Evolutionary conservation across 257 asterid species (phyloP).

Genomic region (Pogostemon cablin): DNA sequence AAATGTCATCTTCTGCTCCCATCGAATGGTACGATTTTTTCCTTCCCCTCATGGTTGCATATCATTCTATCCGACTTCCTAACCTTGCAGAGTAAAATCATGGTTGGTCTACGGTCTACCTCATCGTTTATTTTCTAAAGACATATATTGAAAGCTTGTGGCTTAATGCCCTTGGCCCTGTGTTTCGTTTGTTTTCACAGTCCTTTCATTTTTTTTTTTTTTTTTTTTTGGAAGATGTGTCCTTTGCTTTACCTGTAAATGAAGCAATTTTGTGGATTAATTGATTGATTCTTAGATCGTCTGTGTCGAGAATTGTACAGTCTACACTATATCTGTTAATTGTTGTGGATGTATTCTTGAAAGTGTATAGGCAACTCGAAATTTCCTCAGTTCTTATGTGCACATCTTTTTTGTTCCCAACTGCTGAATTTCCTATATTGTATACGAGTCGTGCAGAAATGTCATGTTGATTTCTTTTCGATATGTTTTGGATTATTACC

Average conservation of each 20-base stretch:
- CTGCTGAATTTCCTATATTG: too few relatives aligned
- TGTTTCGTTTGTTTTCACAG: slow-evolving; percentile 24
- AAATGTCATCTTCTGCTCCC: neutral
- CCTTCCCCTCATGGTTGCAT: too few relatives aligned
- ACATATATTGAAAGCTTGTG: slow-evolving; percentile 22
- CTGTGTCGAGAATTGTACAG: slow-evolving; percentile 33
- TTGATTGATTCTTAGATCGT: slow-evolving; percentile 34
- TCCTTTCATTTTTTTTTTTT: slow-evolving; percentile 38
- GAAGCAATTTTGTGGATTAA: slow-evolving; percentile 32
- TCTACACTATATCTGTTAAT: slow-evolving; percentile 24
- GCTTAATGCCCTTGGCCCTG: slow-evolving; percentile 15
- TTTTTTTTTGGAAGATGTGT: slow-evolving; percentile 22
- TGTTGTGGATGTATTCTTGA: neutral
- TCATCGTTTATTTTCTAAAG: slow-evolving; percentile 29
- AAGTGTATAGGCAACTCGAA: neutral
- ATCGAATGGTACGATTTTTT: neutral
- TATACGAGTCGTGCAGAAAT: too few relatives aligned
- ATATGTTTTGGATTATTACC: too few relatives aligned
- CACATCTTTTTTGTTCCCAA: too few relatives aligned
- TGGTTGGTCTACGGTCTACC: slow-evolving; percentile 27
- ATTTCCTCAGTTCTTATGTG: neutral
- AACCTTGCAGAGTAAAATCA: slow-evolving; percentile 46
- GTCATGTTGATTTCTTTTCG: too few relatives aligned
- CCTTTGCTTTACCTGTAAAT: slow-evolving; percentile 32
- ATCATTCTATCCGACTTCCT: slow-evolving; percentile 39